Base-by-base conservation (phyloP, 2,329 filamentous ascomycete species). In the Truncatella angustata region DNA sequence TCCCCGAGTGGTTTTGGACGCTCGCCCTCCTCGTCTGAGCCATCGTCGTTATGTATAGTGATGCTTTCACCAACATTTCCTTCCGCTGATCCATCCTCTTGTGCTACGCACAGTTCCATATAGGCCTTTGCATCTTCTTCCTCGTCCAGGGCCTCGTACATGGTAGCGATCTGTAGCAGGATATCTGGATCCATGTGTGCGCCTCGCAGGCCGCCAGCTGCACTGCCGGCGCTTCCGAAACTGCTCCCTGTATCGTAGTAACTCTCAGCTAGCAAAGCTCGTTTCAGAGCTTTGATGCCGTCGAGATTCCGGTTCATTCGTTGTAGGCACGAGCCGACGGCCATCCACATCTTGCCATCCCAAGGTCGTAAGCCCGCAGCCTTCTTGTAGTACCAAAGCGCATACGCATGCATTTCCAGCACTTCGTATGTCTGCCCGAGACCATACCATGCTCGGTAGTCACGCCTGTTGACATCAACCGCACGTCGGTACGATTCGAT, bases 281-380 rank as follows among this genome's bases (percentile, higher is more conserved):
- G 87, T 67, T 99, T 99, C 61, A 96, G 84, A 0, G 94, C 91
- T 64, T 96, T 94, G 69, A 99, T 97, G 26, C 91, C 93, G 61
- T 97, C 92, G n/a, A 86, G 81, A 47, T 90, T 78, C 50, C 92
- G 85, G 49, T 86, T 87, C 80, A 97, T 95, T 66, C 92, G 93
- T 56, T 93, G 88, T 57, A 96, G 86, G 66, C 93, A 97, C 30
- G 89, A 89, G 9, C 90, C 94, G 4, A 99, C 91, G 0, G 94
- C 94, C 75, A 94, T 88, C 94, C 94, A 99, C 90, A 99, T 96
- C 70, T 97, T 97, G 0, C 92, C 90, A 61, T 99, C 94, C 79
- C 93, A 97, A 0, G 93, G 91, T n/a, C 92, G 85, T 2, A 99
- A 77, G 0, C 91, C 90, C 0, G 93, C 93, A 0, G 94, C 94